A percentile compares a stretch with the other conserved stretches of the same genome.
These are phyloP conservation scores for Mortierella sp. DNA, from an alignment of 371 early-diverging fungal genomes.

Conservation along the genomic window DNA sequence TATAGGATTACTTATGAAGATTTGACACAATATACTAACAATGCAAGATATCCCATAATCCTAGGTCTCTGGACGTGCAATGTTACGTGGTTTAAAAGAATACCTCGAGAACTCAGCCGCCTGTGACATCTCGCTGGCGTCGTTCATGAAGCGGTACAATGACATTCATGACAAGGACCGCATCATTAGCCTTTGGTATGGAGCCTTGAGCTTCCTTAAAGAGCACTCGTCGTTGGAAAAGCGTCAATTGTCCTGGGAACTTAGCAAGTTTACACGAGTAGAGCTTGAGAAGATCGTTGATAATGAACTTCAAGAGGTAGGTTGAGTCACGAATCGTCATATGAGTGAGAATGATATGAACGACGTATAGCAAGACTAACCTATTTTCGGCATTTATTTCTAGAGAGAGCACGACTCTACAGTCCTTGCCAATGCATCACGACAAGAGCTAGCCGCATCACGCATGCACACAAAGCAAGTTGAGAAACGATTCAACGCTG, in stretches of 20 bases:
- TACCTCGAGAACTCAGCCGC: constrained; percentile 18
- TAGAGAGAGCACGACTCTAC: constrained; percentile 20
- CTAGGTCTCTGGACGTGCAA: constrained; percentile 16
- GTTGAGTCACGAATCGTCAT: constrained; percentile 20
- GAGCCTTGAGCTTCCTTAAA: constrained; percentile 27
- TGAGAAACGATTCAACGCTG: constrained; percentile 19
- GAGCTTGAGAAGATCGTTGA: constrained; percentile 28
- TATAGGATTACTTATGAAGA: constrained; percentile 15
- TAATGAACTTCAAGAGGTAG: constrained; percentile 24
- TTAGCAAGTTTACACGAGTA: constrained; percentile 13
- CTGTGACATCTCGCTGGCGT: constrained; percentile 25
- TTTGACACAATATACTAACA: constrained; percentile 16
- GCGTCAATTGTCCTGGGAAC: constrained; percentile 16
- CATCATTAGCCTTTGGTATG: constrained; percentile 16
- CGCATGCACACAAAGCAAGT: constrained; percentile 25
- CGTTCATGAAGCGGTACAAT: constrained; percentile 25
- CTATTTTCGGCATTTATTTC: constrained; percentile 15
- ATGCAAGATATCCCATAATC: constrained; percentile 17
- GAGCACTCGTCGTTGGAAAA: constrained; percentile 25
- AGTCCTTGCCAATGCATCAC: constrained; percentile 24
- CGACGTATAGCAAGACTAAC: constrained; percentile 12
- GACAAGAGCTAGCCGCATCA: constrained; percentile 27
- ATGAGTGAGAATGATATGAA: no score
- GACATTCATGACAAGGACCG: constrained; percentile 32
- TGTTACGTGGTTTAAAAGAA: constrained; percentile 28